These are phyloP conservation scores for Ustilago bromivora DNA, from an alignment of 1,284 basidiomycete species.

Conservation along the genomic window DNA sequence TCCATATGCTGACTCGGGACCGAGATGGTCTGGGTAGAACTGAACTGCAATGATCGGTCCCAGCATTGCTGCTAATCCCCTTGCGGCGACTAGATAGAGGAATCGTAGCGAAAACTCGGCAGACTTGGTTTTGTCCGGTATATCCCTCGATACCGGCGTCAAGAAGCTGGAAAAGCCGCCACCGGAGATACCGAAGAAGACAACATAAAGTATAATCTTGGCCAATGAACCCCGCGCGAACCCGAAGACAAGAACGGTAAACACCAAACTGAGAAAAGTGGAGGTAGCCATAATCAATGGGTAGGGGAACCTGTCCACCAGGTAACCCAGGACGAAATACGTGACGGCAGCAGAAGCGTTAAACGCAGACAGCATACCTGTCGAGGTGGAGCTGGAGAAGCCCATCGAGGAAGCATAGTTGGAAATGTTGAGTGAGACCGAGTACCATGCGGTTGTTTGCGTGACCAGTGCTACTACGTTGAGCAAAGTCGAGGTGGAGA, in stretches of 20 bases:
- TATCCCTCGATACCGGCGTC: conserved; percentile 41
- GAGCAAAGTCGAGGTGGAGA: conserved; percentile 28
- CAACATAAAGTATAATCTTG: conserved; percentile 53
- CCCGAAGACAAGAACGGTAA: conserved; percentile 53
- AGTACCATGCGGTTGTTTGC: conserved; percentile 54
- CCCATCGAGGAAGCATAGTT: conserved; percentile 54
- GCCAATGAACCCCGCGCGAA: conserved; percentile 53
- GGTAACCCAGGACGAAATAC: conserved; percentile 48
- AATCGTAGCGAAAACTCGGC: conserved; percentile 36
- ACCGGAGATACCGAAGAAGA: conserved; percentile 54
- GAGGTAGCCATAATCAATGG: conserved; percentile 52
- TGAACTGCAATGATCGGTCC: conserved; percentile 59
- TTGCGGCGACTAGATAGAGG: conserved; percentile 35
- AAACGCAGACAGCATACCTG: conserved; percentile 57
- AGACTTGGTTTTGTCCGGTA: conserved; percentile 17
- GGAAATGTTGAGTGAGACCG: conserved; percentile 59
- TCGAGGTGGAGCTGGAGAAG: conserved; percentile 41
- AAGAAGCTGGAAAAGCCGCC: conserved; percentile 43
- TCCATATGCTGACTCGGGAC: conserved; percentile 17
- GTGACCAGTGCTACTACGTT: conserved; percentile 30
- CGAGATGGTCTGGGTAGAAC: conserved; percentile 43
- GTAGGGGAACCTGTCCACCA: conserved; percentile 53
- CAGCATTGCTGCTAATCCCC: conserved; percentile 51
- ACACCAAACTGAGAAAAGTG: conserved; percentile 38
- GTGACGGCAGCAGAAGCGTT: conserved; percentile 57